Conservation (phyloP, 495 filamentous ascomycete genomes). For the Trichoderma parareesei region DNA sequence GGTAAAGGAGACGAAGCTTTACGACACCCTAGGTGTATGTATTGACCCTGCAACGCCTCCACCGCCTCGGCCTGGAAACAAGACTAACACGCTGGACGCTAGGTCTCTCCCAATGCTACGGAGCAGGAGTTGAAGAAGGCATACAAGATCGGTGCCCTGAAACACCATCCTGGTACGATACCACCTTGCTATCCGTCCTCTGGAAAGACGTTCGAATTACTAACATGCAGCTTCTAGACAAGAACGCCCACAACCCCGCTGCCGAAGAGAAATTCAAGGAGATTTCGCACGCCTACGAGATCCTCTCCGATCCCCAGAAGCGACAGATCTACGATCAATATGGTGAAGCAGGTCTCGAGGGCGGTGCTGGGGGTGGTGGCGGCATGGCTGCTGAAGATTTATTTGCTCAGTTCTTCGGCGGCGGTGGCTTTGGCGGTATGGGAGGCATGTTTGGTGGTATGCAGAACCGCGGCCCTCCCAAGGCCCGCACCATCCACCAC, state of each 20-base stretch:
- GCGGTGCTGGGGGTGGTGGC: conserved; percentile 70
- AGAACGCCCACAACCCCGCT: conserved; percentile 88
- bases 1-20: conserved; percentile 86
- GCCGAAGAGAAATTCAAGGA: conserved; percentile 98
- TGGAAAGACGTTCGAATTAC: conserved; percentile 7
- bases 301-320: conserved; percentile 86
- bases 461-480: conserved; percentile 75
- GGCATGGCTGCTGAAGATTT: conserved; percentile 98
- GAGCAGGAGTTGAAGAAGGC: conserved; percentile 81
- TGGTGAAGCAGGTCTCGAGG: conserved; percentile 91
- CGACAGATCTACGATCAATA: conserved; percentile 90
- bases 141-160: conserved; percentile 83
- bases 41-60: conserved; percentile 3
- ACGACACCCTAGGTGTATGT: conserved; percentile 80
- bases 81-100: conserved; percentile 22
- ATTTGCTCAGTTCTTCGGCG: conserved; percentile 78
- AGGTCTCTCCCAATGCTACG: conserved; percentile 65
- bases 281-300: conserved; percentile 88
- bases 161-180: conserved; percentile 78
- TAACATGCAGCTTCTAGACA: conserved; percentile 53
- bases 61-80: background rate
- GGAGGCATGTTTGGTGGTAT: conserved; percentile 77
- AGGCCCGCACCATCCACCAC: conserved; percentile 93
- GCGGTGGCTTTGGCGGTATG: conserved; percentile 72
- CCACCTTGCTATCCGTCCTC: background rate